These are phyloP conservation scores for Pseudevernia furfuracea DNA, from an alignment of 495 filamentous ascomycete species.

Conservation along the genomic window DNA sequence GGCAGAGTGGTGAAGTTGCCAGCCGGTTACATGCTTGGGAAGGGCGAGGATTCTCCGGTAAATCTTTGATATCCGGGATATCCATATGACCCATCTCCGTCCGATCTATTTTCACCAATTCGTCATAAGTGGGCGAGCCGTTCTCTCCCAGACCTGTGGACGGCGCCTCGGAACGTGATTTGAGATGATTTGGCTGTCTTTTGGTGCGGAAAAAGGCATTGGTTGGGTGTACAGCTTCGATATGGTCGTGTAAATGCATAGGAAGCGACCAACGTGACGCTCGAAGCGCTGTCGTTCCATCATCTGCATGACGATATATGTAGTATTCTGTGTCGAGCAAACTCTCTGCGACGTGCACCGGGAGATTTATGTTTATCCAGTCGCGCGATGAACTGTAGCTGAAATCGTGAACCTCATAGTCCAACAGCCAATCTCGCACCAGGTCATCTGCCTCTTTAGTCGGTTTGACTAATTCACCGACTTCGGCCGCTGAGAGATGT, in stretches of 20 bases:
- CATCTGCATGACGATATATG: slow-evolving; percentile 2
- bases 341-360: neutral
- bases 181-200: slow-evolving; percentile 2
- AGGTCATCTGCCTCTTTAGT: neutral
- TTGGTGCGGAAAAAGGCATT: slow-evolving; percentile 44
- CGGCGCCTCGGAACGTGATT: neutral
- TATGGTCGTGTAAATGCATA: slow-evolving; percentile 42
- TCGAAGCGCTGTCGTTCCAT: slow-evolving; percentile 2
- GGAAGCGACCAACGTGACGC: slow-evolving; percentile 43
- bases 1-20: slow-evolving; percentile 42
- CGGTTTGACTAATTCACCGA: slow-evolving; percentile 3
- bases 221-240: slow-evolving; percentile 55
- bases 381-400: slow-evolving; percentile 2
- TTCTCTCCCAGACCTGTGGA: slow-evolving; percentile 12
- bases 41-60: slow-evolving; percentile 1
- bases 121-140: slow-evolving; percentile 5
- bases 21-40: slow-evolving; percentile 1
- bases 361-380: slow-evolving; percentile 1
- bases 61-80: slow-evolving; percentile 8
- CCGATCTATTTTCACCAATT: slow-evolving; percentile 5
- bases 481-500: slow-evolving; percentile 3
- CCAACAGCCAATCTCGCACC: neutral
- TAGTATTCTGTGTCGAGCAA: neutral
- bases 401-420: neutral
- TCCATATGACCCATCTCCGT: slow-evolving; percentile 10